phyloP scores from a whole-genome alignment of 2,329 filamentous ascomycete genomes.

The Fusarium azukiicola region DNA sequence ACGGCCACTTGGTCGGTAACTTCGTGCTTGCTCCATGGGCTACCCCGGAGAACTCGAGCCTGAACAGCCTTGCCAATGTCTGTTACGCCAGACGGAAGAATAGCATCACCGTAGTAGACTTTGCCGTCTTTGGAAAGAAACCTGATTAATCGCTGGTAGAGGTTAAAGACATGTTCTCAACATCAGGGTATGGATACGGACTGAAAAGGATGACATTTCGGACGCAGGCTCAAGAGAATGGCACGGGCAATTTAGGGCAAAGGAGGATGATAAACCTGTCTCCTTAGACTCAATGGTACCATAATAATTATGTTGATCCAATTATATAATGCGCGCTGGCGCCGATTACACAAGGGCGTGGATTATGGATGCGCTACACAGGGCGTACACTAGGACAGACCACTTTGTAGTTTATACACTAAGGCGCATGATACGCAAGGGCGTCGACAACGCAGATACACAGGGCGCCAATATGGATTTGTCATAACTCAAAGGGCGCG shows the following conservation, averaged over 20 bases:
- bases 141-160: neutral
- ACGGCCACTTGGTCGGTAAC: conserved; percentile 2
- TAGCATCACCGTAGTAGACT: conserved; percentile 3
- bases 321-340: too few species aligned
- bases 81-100: neutral
- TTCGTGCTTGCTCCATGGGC: neutral
- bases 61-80: neutral
- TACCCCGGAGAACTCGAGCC: neutral
- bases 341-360: neutral
- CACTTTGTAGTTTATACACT: neutral
- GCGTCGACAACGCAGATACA: neutral
- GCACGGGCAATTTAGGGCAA: neutral
- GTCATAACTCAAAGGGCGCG: neutral
- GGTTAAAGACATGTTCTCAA: neutral
- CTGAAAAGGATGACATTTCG: neutral
- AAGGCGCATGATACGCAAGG: neutral
- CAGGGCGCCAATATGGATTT: neutral
- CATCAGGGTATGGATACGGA: neutral
- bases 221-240: neutral
- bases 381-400: neutral
- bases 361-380: neutral
- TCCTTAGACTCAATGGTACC: neutral
- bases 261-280: neutral
- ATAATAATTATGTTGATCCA: neutral
- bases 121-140: neutral